Evolutionary conservation across 805 yeast genomes (phyloP), one percentile per base, ranked within the genome.

Genomic region (Monosporozyma unispora): DNA sequence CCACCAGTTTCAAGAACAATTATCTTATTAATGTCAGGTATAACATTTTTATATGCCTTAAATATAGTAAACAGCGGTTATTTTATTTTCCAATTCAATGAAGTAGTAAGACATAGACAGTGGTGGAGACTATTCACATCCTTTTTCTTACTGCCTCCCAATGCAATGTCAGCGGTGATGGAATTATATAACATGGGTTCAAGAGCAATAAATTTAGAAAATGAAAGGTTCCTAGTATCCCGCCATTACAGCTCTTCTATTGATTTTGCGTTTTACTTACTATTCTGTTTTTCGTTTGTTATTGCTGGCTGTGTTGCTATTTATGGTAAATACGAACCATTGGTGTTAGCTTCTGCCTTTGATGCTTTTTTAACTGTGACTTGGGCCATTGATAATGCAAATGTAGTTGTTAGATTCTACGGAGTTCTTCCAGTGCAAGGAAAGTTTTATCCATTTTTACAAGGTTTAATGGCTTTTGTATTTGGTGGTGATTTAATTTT

Each of bases 1-100:
- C 87, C 87, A 1, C 82, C 84, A 3, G 79, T 81, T 23, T 81
- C 87, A 3, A 68, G 86, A 52, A 72, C 75, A 43, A 66, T 81
- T 48, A 74, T 79, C 3, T 65, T 78, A 25, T 59, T 75, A 3
- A 67, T 82, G 1, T 67, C 78, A 22, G 64, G 72, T 11, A 70
- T 73, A 47, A 72, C 76, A 2, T 70, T 78, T 2, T 50, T 71
- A 19, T 62, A 62, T 33, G 62, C 72, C 3, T 57, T 73, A 22
- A 66, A 66, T 2, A 48, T 69, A 60, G 38, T 63, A 57, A 46
- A 65, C 53, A 23, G 62, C 4, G 55, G 52, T 1, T 40, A 53
- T n/a, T 39, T 58, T 3, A n/a, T 51, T 5, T 61, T 51, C 45
- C 58, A 57, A 10, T 57, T 60, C 52, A 41, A 50, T 19, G 56